Evolutionary conservation across 2,329 filamentous ascomycete genomes (phyloP).

Genomic region (Sporothrix protearum): DNA sequence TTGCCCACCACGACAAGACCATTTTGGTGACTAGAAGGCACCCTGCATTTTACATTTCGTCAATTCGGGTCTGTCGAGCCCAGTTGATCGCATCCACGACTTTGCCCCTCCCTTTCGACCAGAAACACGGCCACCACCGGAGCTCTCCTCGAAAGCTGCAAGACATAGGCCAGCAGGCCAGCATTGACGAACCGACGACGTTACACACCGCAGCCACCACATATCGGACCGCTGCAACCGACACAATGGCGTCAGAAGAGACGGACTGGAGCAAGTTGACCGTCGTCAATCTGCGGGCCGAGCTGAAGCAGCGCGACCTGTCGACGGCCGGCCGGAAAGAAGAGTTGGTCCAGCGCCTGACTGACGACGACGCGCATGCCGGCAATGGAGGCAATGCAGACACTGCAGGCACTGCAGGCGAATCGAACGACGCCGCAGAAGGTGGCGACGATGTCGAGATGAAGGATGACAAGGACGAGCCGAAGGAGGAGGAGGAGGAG

Average conservation of each 20-base stretch:
- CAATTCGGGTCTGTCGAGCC: neutral
- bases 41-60: neutral
- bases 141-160: neutral
- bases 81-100: neutral
- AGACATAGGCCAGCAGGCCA: neutral
- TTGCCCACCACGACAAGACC: neutral
- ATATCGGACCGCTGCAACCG: neutral
- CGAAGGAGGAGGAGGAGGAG: slow-evolving; percentile 4
- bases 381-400: neutral
- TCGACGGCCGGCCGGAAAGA: slow-evolving; percentile 66
- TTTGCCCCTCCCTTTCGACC: neutral
- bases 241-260: slow-evolving; percentile 39
- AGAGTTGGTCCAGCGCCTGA: slow-evolving; percentile 65
- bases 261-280: slow-evolving; percentile 59
- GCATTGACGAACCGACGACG: neutral
- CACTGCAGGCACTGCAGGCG: neutral
- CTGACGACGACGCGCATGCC: slow-evolving; percentile 29
- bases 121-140: neutral
- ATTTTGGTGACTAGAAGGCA: neutral
- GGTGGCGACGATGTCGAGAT: neutral
- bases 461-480: neutral
- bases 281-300: slow-evolving; percentile 70
- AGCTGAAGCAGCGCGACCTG: slow-evolving; percentile 70
- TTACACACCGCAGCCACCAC: neutral
- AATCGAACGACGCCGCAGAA: neutral